Conservation (phyloP, 257 asterid genomes). For the Coffea canephora region DNA sequence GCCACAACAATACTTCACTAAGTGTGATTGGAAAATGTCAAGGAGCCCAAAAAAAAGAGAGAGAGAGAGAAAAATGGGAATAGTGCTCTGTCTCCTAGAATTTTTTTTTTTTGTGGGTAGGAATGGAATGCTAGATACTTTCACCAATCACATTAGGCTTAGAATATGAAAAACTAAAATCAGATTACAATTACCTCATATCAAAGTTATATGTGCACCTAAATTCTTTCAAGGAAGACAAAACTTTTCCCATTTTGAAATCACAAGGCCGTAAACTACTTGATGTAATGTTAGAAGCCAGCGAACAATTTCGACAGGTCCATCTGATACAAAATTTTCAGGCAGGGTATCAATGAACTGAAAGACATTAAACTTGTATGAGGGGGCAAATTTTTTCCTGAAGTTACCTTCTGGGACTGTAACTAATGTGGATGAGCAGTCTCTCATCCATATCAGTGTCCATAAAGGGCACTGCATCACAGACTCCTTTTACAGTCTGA, state of each 20-base stretch:
- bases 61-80: background rate
- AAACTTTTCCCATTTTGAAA: constrained; percentile 84
- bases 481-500: constrained; percentile 80
- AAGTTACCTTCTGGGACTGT: constrained; percentile 86
- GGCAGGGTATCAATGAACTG: constrained; percentile 11
- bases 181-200: constrained; percentile 43
- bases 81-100: background rate
- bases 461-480: constrained; percentile 58
- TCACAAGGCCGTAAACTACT: constrained; percentile 85
- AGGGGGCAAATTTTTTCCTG: constrained; percentile 4
- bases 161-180: background rate
- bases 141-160: background rate
- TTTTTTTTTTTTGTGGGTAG: background rate
- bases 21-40: too few species aligned
- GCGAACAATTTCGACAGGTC: constrained; percentile 83
- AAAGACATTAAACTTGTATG: constrained; percentile 2
- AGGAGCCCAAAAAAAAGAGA: constrained; percentile 9
- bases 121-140: background rate
- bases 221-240: constrained; percentile 75
- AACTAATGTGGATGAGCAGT: constrained; percentile 78
- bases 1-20: background rate
- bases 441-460: constrained; percentile 61
- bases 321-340: constrained; percentile 51
- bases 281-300: constrained; percentile 65
- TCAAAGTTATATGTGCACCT: constrained; percentile 78